Percentiles rank a stretch among this genome's conserved stretches.
phyloP scores from a whole-genome alignment of 1,284 basidiomycete species.

The Trichosporon coremiiforme region DNA sequence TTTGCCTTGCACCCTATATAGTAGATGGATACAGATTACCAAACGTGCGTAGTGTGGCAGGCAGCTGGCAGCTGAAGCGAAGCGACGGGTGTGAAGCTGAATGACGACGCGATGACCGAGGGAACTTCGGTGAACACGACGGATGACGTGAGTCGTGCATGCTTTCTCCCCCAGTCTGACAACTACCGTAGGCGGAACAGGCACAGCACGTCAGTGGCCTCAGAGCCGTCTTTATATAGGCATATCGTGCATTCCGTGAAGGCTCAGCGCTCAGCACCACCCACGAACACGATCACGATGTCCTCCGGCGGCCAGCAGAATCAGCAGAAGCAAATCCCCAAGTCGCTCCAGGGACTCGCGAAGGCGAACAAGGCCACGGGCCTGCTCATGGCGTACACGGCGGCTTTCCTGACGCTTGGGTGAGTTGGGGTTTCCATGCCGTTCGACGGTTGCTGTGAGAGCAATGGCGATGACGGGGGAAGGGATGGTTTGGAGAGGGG shows the following conservation, averaged over 20 bases:
- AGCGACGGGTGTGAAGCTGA: neutral
- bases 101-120: neutral
- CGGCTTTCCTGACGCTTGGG: neutral
- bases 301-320: neutral
- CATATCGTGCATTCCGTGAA: too few relatives aligned
- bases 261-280: neutral
- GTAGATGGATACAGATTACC: slow-evolving; percentile 18
- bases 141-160: neutral
- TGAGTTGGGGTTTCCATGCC: neutral
- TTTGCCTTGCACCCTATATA: neutral
- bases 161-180: slow-evolving; percentile 6
- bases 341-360: slow-evolving; percentile 4
- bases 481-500: too few relatives aligned
- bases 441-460: neutral
- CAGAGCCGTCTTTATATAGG: too few relatives aligned
- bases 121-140: neutral
- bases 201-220: too few relatives aligned
- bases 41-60: neutral
- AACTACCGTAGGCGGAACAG: too few relatives aligned
- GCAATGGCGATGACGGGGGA: neutral
- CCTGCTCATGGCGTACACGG: slow-evolving; percentile 14
- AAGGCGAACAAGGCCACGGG: slow-evolving; percentile 7
- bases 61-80: too few relatives aligned
- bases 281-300: neutral
- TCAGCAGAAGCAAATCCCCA: neutral